Base-by-base conservation (phyloP, 1,284 basidiomycete genomes). In the Sporisorium reilianum region DNA sequence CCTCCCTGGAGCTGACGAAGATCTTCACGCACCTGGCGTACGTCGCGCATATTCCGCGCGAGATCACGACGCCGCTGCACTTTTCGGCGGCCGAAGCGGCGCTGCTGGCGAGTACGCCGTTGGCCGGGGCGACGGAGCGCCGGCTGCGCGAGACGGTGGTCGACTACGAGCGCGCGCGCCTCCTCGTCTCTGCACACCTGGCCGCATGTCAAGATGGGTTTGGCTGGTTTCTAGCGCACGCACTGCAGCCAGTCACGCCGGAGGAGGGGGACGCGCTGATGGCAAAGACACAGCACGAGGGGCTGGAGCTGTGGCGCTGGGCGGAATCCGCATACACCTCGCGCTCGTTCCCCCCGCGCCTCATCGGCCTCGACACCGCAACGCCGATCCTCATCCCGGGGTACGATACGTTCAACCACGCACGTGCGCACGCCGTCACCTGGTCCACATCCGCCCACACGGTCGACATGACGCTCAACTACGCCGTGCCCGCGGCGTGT, bases 361-460 rank as follows among this genome's bases (percentile, higher is more conserved):
- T 83, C 1, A 60, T 75, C 16, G 38, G 38, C n/a, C 38, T 41
- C 2, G n/a, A 18, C n/a, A n/a, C 38, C 14, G n/a, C 38, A 1
- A 12, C 73, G 10, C 81, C 81, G 0, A 71, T 83, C 16, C 59
- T 83, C 5, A 80, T 83, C 18, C 81, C 81, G 9, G 80, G 71
- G 1, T 70, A 82, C 41, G 81, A 83, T 50, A 56, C 63, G 3
- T 77, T 82, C 55, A 83, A 83, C 41, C 81, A 83, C 51, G 62
- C 74, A 2, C 66, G 81, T 0, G 72, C 71, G 0, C 55, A 58
- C 5, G 63, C 75, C 5, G 81, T 83, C 7, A 82, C 80, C 1
- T 83, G 81, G 81, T 60, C 18, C 9, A 20, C 20, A 38, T 10
- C 25, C 16, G 20, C 53, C 11, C 32, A 25, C 6, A 26, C 6